phyloP scores from a whole-genome alignment of 23 red algal species.

The Chondrus crispus region DNA sequence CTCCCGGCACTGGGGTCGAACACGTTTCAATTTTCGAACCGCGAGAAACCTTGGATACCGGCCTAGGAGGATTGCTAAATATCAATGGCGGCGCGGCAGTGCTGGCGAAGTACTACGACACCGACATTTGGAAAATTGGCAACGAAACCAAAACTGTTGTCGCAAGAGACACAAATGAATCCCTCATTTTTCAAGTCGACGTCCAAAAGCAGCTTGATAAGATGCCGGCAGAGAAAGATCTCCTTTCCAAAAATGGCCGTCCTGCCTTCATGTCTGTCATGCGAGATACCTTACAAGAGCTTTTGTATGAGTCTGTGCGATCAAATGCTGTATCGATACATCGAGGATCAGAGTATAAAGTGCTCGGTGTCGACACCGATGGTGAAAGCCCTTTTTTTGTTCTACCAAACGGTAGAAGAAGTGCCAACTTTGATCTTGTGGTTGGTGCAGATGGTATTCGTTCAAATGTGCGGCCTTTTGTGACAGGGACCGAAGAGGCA shows the following conservation, averaged over 20 bases:
- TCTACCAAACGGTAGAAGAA: neutral
- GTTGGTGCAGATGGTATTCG: conserved; percentile 62
- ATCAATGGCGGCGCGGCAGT: conserved; percentile 48
- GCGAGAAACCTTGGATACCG: neutral
- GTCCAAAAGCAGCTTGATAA: neutral
- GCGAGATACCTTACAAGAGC: conserved; percentile 14
- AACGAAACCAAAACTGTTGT: neutral
- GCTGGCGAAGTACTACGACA: conserved; percentile 4
- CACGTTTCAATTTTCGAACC: conserved; percentile 49
- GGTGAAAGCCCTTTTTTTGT: neutral
- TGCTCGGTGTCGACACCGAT: neutral
- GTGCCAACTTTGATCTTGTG: conserved; percentile 43
- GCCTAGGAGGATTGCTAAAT: conserved; percentile 25
- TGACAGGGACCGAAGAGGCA: neutral
- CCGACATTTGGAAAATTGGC: neutral
- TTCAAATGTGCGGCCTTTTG: conserved; percentile 18
- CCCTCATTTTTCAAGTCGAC: conserved; percentile 12
- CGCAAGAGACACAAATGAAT: conserved; percentile 6
- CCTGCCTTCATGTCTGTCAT: conserved; percentile 38
- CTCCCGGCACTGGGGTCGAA: conserved; percentile 13
- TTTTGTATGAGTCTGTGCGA: neutral
- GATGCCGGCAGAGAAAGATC: neutral
- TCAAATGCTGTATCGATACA: neutral
- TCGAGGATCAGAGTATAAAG: conserved; percentile 9
- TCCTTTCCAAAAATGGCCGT: neutral